Base-by-base conservation (phyloP, 2,329 filamentous ascomycete genomes). In the Beauveria asiatica region DNA sequence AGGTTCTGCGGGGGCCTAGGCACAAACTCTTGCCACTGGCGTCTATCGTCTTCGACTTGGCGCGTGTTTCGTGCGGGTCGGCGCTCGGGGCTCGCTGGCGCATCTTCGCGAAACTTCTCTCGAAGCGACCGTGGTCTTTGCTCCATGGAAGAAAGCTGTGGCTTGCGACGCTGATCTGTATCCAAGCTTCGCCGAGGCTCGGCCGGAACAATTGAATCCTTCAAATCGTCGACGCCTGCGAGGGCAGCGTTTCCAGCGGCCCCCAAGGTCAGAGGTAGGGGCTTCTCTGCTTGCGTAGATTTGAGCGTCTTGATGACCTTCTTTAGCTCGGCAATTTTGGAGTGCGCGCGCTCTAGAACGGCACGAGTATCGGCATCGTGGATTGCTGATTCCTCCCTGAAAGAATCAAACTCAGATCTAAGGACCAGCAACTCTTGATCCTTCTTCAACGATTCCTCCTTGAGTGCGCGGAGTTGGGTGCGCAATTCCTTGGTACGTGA, bases 281-380 rank as follows among this genome's bases (percentile, higher is more conserved):
- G 37, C 8, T 62, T 59, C 7, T 66, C 65, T 16, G 64, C 46
- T 5, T 61, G 60, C 3, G 44, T 33, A 7, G 66, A 66, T 66
- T 79, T 80, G 3, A 84, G 70, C 1, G 70, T 70, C 61, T 74
- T 75, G 44, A 84, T 69, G 64, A 83, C 79, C 64, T 78, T 80
- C 69, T 81, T 82, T 8, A 86, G 75, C 48, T 80, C 76, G 9
- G 77, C 72, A 62, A 85, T 83, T 69, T 83, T 83, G 44, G 76
- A 74, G 61, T 85, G 82, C 59, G 83, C 82, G 63, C 78, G 79
- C 57, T 80, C 76, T 49, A 86, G 65, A 2, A 85, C 80, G 17
- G 78, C 75, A 65, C 80, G 78, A 4, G 80, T 81, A 62, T 86
- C 83, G 9, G 74, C 72, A n/a, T 82, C 79, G 42, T 78, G 78